Evolutionary conservation across 768 basidiomycete genomes (phyloP).

Genomic region (Dentipellis sp.): DNA sequence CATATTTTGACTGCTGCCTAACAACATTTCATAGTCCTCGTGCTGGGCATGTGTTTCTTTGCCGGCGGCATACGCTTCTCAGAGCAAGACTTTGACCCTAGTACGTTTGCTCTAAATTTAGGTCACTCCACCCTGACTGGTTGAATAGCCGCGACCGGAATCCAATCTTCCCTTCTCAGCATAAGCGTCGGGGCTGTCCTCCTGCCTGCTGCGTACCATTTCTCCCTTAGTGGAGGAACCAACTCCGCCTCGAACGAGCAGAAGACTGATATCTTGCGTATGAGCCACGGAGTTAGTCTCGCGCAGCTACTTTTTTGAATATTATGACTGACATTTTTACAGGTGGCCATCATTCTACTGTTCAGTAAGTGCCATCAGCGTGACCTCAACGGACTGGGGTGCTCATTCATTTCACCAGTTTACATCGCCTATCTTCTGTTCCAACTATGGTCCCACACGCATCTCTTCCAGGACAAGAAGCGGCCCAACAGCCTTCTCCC

Average conservation of each 20-base stretch:
- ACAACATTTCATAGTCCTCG: conserved; percentile 44
- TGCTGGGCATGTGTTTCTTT: conserved; percentile 80
- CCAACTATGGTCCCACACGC: conserved; percentile 71
- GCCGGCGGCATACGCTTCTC: conserved; percentile 71
- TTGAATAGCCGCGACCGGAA: conserved; percentile 51
- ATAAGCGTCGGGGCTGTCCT: conserved; percentile 76
- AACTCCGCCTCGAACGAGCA: conserved; percentile 21
- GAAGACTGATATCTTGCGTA: conserved; percentile 44
- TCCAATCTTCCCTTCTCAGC: conserved; percentile 65
- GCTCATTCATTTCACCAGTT: conserved; percentile 23
- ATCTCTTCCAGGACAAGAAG: conserved; percentile 45
- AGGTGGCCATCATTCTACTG: conserved; percentile 75
- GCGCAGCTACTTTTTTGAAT: neutral
- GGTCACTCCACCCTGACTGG: neutral
- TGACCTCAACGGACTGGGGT: neutral
- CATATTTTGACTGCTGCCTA: too few species aligned
- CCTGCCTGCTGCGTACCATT: conserved; percentile 69
- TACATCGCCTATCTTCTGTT: conserved; percentile 71
- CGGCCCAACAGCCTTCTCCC: conserved; percentile 12
- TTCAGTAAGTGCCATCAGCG: conserved; percentile 39
- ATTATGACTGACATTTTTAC: neutral
- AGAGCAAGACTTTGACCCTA: conserved; percentile 68
- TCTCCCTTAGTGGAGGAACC: conserved; percentile 34
- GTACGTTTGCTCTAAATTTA: conserved; percentile 28
- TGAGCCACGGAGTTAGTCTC: conserved; percentile 65